These are phyloP conservation scores for Exophiala calicioides DNA, from an alignment of 2,329 filamentous ascomycete species.

Conservation along the genomic window DNA sequence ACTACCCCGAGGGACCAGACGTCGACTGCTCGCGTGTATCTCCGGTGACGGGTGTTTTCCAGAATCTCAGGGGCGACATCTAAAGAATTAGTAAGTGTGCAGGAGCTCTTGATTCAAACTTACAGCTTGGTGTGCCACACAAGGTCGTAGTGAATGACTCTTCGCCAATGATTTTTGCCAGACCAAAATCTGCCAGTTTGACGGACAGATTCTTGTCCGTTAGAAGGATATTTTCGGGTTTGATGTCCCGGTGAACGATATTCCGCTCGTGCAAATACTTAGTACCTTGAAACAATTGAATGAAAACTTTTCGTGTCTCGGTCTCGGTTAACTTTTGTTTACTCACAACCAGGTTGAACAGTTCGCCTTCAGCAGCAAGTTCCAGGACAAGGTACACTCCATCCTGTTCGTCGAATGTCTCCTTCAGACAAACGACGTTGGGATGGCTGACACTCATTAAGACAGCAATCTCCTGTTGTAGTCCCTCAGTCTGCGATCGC, in stretches of 20 bases:
- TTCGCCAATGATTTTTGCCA: constrained; percentile 98
- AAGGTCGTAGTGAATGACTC: constrained; percentile 96
- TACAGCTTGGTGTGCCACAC: constrained; percentile 88
- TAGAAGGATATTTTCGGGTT: constrained; percentile 92
- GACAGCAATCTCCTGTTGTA: constrained; percentile 95
- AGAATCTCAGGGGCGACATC: constrained; percentile 95
- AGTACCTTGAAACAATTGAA: constrained; percentile 87
- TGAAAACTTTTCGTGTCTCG: constrained; percentile 83
- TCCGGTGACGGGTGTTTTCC: constrained; percentile 74
- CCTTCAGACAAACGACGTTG: constrained; percentile 88
- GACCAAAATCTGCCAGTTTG: constrained; percentile 93
- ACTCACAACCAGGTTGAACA: constrained; percentile 93
- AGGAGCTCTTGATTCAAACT: no score
- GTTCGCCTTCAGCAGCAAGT: constrained; percentile 84
- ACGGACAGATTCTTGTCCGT: constrained; percentile 81
- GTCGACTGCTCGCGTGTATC: constrained; percentile 93
- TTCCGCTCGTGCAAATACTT: constrained; percentile 97
- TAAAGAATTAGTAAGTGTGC: constrained; percentile 29
- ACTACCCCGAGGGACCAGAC: constrained; percentile 98
- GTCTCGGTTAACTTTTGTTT: constrained; percentile 84
- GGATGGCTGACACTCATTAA: constrained; percentile 97
- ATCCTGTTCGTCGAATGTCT: constrained; percentile 88
- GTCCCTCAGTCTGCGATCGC: constrained; percentile 75
- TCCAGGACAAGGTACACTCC: constrained; percentile 91
- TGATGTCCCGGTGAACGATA: constrained; percentile 97